Evolutionary conservation across 2,329 filamentous ascomycete species (phyloP).

Genomic region (Monosporascus ibericus): DNA sequence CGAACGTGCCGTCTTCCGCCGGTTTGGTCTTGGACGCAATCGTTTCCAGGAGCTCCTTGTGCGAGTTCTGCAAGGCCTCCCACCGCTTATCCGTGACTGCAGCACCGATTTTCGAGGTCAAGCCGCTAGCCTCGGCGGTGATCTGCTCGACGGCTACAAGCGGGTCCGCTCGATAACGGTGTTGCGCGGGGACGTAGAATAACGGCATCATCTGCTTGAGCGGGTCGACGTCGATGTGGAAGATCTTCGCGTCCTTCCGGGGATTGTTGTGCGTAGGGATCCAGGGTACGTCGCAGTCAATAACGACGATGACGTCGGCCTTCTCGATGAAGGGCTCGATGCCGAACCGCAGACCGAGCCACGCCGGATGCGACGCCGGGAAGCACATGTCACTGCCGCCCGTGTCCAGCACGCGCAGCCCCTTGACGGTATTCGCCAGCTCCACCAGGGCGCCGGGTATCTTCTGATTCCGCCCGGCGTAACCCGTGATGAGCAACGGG

Average conservation of each 20-base stretch:
- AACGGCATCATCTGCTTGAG: conserved; percentile 68
- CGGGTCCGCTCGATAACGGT: conserved; percentile 61
- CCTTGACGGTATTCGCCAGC: conserved; percentile 61
- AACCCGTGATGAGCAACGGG: conserved; percentile 67
- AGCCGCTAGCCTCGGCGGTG: conserved; percentile 40
- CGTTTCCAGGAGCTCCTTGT: conserved; percentile 51
- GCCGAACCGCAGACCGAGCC: conserved; percentile 67
- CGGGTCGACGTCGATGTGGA: conserved; percentile 61
- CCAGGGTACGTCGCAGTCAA: conserved; percentile 92
- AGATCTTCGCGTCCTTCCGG: conserved; percentile 44
- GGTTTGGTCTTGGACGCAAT: conserved; percentile 55
- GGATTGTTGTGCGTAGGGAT: conserved; percentile 70
- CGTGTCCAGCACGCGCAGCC: conserved; percentile 66
- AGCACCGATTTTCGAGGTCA: conserved; percentile 35
- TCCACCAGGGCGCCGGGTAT: conserved; percentile 56
- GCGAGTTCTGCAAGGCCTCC: conserved; percentile 47
- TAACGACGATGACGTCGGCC: conserved; percentile 77
- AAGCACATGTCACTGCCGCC: conserved; percentile 80
- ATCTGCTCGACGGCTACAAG: conserved; percentile 64
- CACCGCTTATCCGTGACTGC: conserved; percentile 37
- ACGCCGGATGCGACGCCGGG: conserved; percentile 62
- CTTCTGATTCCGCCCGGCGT: conserved; percentile 62
- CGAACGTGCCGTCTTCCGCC: conserved; percentile 55
- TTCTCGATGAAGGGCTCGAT: conserved; percentile 65
- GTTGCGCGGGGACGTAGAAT: conserved; percentile 62